Conservation (phyloP, 768 basidiomycete genomes). For the Chalciporus pseudorubinellus region DNA sequence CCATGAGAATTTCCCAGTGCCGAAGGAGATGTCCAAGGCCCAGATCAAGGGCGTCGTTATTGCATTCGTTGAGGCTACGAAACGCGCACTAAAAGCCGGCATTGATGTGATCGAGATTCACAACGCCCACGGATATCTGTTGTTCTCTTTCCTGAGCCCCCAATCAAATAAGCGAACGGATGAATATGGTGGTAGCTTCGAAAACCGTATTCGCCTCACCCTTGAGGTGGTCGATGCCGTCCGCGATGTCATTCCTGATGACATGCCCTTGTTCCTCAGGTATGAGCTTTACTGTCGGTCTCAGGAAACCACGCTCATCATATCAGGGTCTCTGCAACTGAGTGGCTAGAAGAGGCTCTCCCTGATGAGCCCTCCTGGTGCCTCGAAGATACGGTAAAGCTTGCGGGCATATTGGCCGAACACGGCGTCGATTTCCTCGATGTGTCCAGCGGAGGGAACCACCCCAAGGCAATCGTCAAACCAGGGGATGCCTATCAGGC, state of each 20-base stretch:
- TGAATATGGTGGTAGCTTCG: slow-evolving; percentile 68
- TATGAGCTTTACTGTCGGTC: slow-evolving; percentile 21
- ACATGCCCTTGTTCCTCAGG: slow-evolving; percentile 74
- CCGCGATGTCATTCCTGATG: slow-evolving; percentile 53
- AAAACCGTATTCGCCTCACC: slow-evolving; percentile 62
- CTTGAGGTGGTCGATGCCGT: slow-evolving; percentile 65
- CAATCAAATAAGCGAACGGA: slow-evolving; percentile 61
- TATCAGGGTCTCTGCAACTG: slow-evolving; percentile 59
- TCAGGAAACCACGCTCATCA: background rate
- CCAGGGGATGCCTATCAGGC: slow-evolving; percentile 47
- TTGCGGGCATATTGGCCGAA: slow-evolving; percentile 56
- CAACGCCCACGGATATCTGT: slow-evolving; percentile 60
- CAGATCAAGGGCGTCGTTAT: slow-evolving; percentile 56
- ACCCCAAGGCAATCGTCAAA: slow-evolving; percentile 35
- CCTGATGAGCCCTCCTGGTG: slow-evolving; percentile 67
- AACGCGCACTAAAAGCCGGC: slow-evolving; percentile 56
- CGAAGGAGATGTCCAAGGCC: slow-evolving; percentile 54
- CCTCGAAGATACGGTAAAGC: slow-evolving; percentile 60
- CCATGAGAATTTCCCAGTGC: slow-evolving; percentile 43
- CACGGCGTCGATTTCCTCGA: slow-evolving; percentile 78
- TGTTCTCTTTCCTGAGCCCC: slow-evolving; percentile 59
- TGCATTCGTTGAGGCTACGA: slow-evolving; percentile 52
- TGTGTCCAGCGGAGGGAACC: slow-evolving; percentile 63
- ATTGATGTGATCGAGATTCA: slow-evolving; percentile 62
- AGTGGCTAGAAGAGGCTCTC: slow-evolving; percentile 62